These are phyloP conservation scores for Leccinum incarnatum DNA, from an alignment of 768 basidiomycete species.

Conservation along the genomic window DNA sequence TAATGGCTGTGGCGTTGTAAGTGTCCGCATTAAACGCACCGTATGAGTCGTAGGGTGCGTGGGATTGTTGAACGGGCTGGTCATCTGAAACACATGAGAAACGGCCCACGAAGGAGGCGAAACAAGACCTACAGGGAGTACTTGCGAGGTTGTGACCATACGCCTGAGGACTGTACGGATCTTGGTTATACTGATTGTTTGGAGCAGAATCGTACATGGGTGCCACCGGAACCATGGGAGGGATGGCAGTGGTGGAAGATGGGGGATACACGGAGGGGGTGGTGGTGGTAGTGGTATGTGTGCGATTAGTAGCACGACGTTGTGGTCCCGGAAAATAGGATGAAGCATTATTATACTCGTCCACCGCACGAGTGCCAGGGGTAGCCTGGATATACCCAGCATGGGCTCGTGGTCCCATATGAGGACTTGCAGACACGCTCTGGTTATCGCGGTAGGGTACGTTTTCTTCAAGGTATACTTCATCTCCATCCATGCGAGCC, in stretches of 20 bases:
- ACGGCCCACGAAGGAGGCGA: not conserved
- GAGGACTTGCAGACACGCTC: constrained; percentile 19
- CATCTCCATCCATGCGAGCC: constrained; percentile 53
- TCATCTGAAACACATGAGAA: constrained; percentile 43
- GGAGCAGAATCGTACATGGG: constrained; percentile 21
- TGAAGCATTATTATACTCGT: constrained; percentile 63
- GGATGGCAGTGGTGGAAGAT: constrained; percentile 26
- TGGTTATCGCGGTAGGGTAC: constrained; percentile 34
- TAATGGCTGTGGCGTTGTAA: constrained; percentile 36
- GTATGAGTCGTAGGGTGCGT: constrained; percentile 53
- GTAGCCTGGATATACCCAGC: constrained; percentile 65
- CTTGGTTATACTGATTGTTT: constrained; percentile 23
- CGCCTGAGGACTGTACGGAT: constrained; percentile 29
- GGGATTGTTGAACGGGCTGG: constrained; percentile 49
- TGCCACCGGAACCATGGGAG: constrained; percentile 5
- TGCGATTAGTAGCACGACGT: constrained; percentile 39
- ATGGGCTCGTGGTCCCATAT: constrained; percentile 33
- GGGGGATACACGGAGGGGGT: constrained; percentile 39
- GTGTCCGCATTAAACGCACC: constrained; percentile 37
- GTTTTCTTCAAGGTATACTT: constrained; percentile 54
- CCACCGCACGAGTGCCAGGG: constrained; percentile 65
- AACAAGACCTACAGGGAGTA: constrained; percentile 48
- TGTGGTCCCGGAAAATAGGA: constrained; percentile 46
- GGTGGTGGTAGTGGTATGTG: constrained; percentile 39
- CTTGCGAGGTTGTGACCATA: constrained; percentile 57